Evolutionary conservation across 1,139 yeast species (phyloP).

Genomic region (Saccharomyces hybrid): DNA sequence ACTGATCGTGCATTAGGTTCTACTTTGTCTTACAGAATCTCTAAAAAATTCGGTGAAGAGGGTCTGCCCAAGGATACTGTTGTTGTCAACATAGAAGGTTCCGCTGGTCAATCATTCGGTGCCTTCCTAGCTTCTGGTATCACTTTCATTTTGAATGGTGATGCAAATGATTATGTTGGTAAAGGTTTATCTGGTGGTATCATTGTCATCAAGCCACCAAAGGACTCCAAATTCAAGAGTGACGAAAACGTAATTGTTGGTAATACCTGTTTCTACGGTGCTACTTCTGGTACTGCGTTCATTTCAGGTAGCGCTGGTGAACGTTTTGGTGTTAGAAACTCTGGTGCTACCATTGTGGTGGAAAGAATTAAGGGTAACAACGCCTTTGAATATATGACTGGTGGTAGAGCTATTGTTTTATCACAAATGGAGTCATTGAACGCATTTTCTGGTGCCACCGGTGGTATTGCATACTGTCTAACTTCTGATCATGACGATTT

Average conservation of each 20-base stretch:
- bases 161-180: slow-evolving; percentile 95
- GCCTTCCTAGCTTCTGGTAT: slow-evolving; percentile 96
- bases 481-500: slow-evolving; percentile 89
- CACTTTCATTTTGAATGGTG: slow-evolving; percentile 93
- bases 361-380: slow-evolving; percentile 95
- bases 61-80: slow-evolving; percentile 95
- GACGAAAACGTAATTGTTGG: slow-evolving; percentile 96
- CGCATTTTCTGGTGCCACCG: slow-evolving; percentile 96
- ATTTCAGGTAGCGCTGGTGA: slow-evolving; percentile 98
- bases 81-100: slow-evolving; percentile 83
- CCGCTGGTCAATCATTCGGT: slow-evolving; percentile 98
- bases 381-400: slow-evolving; percentile 99
- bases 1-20: slow-evolving; percentile 97
- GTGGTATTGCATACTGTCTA: slow-evolving; percentile 96
- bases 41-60: slow-evolving; percentile 85
- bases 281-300: slow-evolving; percentile 90
- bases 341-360: slow-evolving; percentile 94
- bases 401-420: slow-evolving; percentile 92
- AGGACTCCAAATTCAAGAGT: slow-evolving; percentile 74
- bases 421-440: slow-evolving; percentile 92
- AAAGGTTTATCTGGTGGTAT: slow-evolving; percentile 97
- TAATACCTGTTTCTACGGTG: slow-evolving; percentile 96
- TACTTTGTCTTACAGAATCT: slow-evolving; percentile 86
- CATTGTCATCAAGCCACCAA: slow-evolving; percentile 85
- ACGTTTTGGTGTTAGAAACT: slow-evolving; percentile 96